These are phyloP conservation scores for Geotrichum bryndzae DNA, from an alignment of 1,139 yeast species.

Conservation along the genomic window DNA sequence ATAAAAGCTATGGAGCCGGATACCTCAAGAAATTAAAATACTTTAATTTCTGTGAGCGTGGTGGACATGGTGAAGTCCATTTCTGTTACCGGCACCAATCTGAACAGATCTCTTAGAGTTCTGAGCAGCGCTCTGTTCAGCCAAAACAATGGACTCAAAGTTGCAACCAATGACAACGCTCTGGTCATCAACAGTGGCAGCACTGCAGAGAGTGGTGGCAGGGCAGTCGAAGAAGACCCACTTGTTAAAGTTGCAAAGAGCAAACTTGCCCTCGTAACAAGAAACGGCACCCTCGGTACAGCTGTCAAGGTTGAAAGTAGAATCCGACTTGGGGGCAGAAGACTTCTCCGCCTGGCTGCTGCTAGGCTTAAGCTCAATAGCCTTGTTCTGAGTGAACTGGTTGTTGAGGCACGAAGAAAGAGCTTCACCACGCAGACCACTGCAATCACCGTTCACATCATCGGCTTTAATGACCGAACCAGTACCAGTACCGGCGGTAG, in stretches of 20 bases:
- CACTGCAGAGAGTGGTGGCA: slow-evolving; percentile 53
- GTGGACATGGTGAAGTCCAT: neutral
- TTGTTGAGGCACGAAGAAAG: slow-evolving; percentile 13
- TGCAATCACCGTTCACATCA: slow-evolving; percentile 11
- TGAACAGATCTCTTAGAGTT: neutral
- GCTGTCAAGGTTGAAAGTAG: neutral
- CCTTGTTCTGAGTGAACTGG: slow-evolving; percentile 10
- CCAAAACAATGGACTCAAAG: slow-evolving; percentile 14
- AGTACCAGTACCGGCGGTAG: slow-evolving; percentile 18
- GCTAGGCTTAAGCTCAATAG: slow-evolving; percentile 5
- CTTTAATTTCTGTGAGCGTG: neutral
- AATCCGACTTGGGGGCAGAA: neutral
- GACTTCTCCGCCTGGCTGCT: neutral
- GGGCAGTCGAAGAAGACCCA: slow-evolving; percentile 56
- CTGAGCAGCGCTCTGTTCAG: slow-evolving; percentile 1
- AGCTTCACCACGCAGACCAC: slow-evolving; percentile 10
- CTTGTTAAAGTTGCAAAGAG: slow-evolving; percentile 34
- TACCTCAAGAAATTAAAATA: neutral
- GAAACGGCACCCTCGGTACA: slow-evolving; percentile 16
- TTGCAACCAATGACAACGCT: slow-evolving; percentile 27
- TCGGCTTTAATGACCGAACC: slow-evolving; percentile 12
- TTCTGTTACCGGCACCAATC: neutral
- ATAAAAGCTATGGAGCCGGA: neutral
- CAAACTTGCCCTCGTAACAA: slow-evolving; percentile 13
- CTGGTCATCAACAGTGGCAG: slow-evolving; percentile 36